A percentile compares a stretch with the other conserved stretches of the same genome.
These are phyloP conservation scores for Malassezia arunalokei DNA, from an alignment of 1,284 basidiomycete genomes.

Conservation along the genomic window DNA sequence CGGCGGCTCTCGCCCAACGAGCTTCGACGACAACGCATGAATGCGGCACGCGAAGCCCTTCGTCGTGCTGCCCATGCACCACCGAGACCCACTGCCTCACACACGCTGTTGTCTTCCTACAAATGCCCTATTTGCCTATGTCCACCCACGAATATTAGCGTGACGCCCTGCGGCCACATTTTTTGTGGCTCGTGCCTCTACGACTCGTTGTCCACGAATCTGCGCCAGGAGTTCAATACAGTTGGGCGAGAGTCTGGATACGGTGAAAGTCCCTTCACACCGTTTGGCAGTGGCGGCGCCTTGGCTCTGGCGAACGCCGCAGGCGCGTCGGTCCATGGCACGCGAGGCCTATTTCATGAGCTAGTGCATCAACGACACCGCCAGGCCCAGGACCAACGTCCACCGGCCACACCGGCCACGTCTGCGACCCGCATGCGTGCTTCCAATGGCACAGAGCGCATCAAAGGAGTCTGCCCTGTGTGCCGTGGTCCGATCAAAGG, in stretches of 20 bases:
- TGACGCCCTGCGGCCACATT: conserved; percentile 38
- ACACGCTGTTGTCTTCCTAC: conserved; percentile 27
- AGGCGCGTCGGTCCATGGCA: not conserved
- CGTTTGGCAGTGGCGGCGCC: conserved; percentile 15
- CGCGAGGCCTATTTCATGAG: conserved; percentile 10
- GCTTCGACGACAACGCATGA: conserved; percentile 1
- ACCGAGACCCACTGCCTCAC: not conserved
- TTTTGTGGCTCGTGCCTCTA: conserved; percentile 38
- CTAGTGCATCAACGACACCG: conserved; percentile 4
- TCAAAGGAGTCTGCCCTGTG: conserved; percentile 33
- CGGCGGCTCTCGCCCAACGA: not conserved
- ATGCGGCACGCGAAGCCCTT: conserved; percentile 10
- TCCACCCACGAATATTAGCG: conserved; percentile 20
- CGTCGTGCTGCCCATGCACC: not conserved
- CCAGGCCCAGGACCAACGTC: not conserved
- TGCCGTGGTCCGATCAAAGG: conserved; percentile 31
- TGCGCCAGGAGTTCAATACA: not conserved
- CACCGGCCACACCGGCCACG: not conserved
- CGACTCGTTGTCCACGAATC: conserved; percentile 23
- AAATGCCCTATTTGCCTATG: conserved; percentile 39
- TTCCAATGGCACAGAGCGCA: conserved; percentile 17
- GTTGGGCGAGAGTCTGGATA: conserved; percentile 10
- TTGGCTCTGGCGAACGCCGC: conserved; percentile 14
- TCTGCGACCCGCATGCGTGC: conserved; percentile 9
- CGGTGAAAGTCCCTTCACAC: conserved; percentile 13